A percentile compares a stretch with the other conserved stretches of the same genome.
phyloP scores from a whole-genome alignment of 768 basidiomycete genomes.

The Suillus ampliporus region DNA sequence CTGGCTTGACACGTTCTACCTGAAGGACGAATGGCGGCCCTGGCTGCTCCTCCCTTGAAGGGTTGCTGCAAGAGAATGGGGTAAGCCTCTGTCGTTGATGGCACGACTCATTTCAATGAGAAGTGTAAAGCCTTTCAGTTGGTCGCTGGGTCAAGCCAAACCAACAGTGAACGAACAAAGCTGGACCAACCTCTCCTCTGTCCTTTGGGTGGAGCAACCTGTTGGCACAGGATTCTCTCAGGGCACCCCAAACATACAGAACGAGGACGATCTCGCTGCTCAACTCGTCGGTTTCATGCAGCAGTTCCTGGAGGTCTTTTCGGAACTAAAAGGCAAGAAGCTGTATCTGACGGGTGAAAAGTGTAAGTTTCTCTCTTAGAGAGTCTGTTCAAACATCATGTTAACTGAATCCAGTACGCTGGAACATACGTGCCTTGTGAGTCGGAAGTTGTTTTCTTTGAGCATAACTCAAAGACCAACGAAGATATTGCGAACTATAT shows the following conservation, averaged over 20 bases:
- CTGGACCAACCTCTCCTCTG: constrained; percentile 80
- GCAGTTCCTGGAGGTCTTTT: constrained; percentile 57
- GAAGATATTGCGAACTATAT: constrained; percentile 79
- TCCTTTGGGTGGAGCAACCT: constrained; percentile 79
- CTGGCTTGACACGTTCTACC: background rate
- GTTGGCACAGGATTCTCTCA: constrained; percentile 81
- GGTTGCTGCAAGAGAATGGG: constrained; percentile 77
- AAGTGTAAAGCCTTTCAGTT: constrained; percentile 61
- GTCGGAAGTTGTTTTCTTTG: constrained; percentile 21
- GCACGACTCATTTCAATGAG: constrained; percentile 23
- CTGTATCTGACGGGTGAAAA: constrained; percentile 70
- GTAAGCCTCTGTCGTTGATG: constrained; percentile 42
- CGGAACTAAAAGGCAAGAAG: no score
- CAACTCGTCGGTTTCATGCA: constrained; percentile 64
- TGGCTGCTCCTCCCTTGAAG: constrained; percentile 76
- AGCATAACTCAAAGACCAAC: background rate
- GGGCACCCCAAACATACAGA: constrained; percentile 65
- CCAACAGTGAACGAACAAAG: constrained; percentile 69
- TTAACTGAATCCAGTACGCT: no score
- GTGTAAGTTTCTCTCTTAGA: constrained; percentile 54
- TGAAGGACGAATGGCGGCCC: constrained; percentile 81
- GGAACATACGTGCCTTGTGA: constrained; percentile 65
- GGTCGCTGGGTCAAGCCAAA: constrained; percentile 65
- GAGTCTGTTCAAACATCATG: no score
- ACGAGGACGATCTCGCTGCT: constrained; percentile 62